These are phyloP conservation scores for Geotrichum fermentans DNA, from an alignment of 1,139 yeast species.

Conservation along the genomic window DNA sequence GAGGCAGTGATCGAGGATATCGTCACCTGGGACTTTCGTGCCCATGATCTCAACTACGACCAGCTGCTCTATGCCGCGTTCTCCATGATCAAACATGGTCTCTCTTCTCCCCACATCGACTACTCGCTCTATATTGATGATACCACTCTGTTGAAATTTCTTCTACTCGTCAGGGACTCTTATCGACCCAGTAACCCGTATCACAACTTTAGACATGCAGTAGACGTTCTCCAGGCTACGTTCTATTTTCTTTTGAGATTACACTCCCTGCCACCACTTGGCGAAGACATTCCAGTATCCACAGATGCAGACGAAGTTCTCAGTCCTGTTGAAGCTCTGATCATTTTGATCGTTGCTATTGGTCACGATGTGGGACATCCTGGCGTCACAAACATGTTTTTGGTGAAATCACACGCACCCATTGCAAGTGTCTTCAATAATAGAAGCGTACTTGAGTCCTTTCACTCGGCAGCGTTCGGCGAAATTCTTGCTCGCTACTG, in stretches of 20 bases:
- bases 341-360: slow-evolving; percentile 71
- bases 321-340: slow-evolving; percentile 47
- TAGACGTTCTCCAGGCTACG: slow-evolving; percentile 90
- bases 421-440: slow-evolving; percentile 59
- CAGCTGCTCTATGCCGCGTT: slow-evolving; percentile 62
- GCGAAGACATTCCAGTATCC: background rate
- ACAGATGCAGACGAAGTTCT: slow-evolving; percentile 4
- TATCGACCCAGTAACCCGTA: slow-evolving; percentile 83
- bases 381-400: slow-evolving; percentile 78
- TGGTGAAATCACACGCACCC: slow-evolving; percentile 60
- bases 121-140: slow-evolving; percentile 36
- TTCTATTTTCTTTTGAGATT: slow-evolving; percentile 56
- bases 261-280: slow-evolving; percentile 41
- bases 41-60: slow-evolving; percentile 62
- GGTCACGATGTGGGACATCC: slow-evolving; percentile 98
- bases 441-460: slow-evolving; percentile 73
- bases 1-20: slow-evolving; percentile 1
- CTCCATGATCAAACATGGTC: slow-evolving; percentile 50
- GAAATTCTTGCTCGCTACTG: slow-evolving; percentile 58
- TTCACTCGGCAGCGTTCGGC: slow-evolving; percentile 70
- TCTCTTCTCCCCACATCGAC: slow-evolving; percentile 37
- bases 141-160: slow-evolving; percentile 51
- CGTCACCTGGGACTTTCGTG: slow-evolving; percentile 50
- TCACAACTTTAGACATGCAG: slow-evolving; percentile 93
- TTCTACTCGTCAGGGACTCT: slow-evolving; percentile 63